phyloP scores from a whole-genome alignment of 2,329 filamentous ascomycete genomes.

The Microcyclosporella mali region DNA sequence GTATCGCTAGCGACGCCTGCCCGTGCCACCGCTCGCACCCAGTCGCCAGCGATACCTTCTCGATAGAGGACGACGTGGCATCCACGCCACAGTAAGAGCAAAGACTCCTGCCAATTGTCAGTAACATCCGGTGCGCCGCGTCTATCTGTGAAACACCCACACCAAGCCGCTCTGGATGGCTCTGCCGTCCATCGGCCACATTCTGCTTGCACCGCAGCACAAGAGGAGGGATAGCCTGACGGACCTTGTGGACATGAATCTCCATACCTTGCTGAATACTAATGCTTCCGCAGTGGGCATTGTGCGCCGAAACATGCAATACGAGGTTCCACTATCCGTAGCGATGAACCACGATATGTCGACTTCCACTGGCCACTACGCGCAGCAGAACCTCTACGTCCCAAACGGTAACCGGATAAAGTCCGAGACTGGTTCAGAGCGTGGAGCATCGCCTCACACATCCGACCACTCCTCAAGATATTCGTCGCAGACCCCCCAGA shows the following conservation, averaged over 20 bases:
- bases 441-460: conserved; percentile 50
- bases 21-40: neutral
- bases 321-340: conserved; percentile 32
- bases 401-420: conserved; percentile 47
- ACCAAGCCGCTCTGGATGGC: conserved; percentile 24
- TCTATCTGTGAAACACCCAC: neutral
- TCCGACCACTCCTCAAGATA: conserved; percentile 53
- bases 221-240: conserved; percentile 34
- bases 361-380: conserved; percentile 28
- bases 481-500: conserved; percentile 51
- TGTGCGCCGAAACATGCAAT: conserved; percentile 33
- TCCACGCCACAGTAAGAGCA: conserved; percentile 10
- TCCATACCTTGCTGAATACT: conserved; percentile 34
- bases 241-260: conserved; percentile 30
- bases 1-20: conserved; percentile 6
- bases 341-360: conserved; percentile 28
- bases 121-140: conserved; percentile 2
- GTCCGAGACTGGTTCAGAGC: conserved; percentile 55
- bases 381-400: conserved; percentile 41
- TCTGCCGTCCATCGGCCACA: conserved; percentile 28
- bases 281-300: conserved; percentile 30
- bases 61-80: conserved; percentile 16
- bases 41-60: neutral
- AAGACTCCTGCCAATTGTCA: conserved; percentile 22
- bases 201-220: conserved; percentile 24